A percentile compares a stretch with the other conserved stretches of the same genome.
Conservation (phyloP, 371 early-diverging fungal genomes). For the Mortierella sp. region DNA sequence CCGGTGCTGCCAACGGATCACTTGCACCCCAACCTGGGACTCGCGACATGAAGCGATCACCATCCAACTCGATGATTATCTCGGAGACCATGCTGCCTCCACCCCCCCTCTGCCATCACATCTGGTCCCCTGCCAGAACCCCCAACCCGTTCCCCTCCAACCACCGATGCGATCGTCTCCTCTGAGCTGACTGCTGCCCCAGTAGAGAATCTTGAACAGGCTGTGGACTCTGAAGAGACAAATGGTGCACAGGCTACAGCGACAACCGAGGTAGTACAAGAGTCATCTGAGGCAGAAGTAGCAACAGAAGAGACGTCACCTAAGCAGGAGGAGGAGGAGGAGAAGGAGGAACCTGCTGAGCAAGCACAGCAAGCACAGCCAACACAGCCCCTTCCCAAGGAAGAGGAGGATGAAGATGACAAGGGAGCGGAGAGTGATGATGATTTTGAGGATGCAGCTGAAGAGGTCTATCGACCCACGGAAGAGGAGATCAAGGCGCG, state of each 20-base stretch:
- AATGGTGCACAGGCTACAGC: not conserved
- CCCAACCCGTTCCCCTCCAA: slow-evolving; percentile 10
- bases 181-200: not conserved
- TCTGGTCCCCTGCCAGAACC: slow-evolving; percentile 17
- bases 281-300: not conserved
- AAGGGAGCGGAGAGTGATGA: slow-evolving; percentile 42
- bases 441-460: slow-evolving; percentile 49
- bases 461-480: slow-evolving; percentile 29
- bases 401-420: slow-evolving; percentile 21
- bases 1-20: no score
- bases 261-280: not conserved
- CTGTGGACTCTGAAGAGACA: not conserved
- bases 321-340: slow-evolving; percentile 2
- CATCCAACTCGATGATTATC: slow-evolving; percentile 34
- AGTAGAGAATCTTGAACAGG: not conserved
- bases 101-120: slow-evolving; percentile 9
- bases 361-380: not conserved
- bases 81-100: slow-evolving; percentile 42
- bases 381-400: not conserved
- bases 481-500: slow-evolving; percentile 49
- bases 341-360: not conserved
- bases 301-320: not conserved
- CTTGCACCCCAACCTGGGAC: slow-evolving; percentile 25
- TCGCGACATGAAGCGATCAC: slow-evolving; percentile 40
- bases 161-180: not conserved